These are phyloP conservation scores for Zizania palustris DNA, from an alignment of 202 grass and related monocot species.

Conservation along the genomic window DNA sequence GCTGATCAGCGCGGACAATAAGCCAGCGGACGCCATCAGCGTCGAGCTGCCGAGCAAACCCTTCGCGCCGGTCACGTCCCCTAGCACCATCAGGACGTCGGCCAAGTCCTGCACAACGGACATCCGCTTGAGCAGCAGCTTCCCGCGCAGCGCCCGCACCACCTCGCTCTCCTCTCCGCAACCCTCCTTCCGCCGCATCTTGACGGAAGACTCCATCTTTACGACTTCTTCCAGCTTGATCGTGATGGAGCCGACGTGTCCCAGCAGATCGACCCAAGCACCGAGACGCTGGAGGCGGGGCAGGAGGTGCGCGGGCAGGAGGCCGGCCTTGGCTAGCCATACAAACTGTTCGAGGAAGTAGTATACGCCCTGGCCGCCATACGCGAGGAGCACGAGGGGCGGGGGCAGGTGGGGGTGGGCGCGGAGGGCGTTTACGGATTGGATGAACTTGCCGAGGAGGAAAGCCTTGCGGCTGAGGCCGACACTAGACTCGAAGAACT, in stretches of 20 bases:
- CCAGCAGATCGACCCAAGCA: slow-evolving; percentile 67
- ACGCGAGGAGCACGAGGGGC: slow-evolving; percentile 56
- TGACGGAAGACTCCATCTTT: slow-evolving; percentile 55
- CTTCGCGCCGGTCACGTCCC: slow-evolving; percentile 68
- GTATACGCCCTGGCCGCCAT: slow-evolving; percentile 76
- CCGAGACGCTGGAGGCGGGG: slow-evolving; percentile 68
- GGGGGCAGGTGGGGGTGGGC: slow-evolving; percentile 40
- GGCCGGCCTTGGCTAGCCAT: slow-evolving; percentile 75
- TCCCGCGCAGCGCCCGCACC: slow-evolving; percentile 50
- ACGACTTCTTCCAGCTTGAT: slow-evolving; percentile 63
- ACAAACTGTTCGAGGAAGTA: slow-evolving; percentile 92
- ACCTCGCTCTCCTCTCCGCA: slow-evolving; percentile 50
- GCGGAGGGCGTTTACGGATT: slow-evolving; percentile 74
- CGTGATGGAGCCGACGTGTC: slow-evolving; percentile 64
- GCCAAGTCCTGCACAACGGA: slow-evolving; percentile 75
- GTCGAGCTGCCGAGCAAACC: slow-evolving; percentile 56
- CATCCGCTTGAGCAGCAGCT: slow-evolving; percentile 70
- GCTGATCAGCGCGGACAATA: slow-evolving; percentile 82
- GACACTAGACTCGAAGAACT: slow-evolving; percentile 80
- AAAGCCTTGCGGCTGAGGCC: slow-evolving; percentile 95
- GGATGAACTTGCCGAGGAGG: slow-evolving; percentile 92
- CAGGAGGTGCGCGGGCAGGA: slow-evolving; percentile 57
- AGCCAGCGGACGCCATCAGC: slow-evolving; percentile 67
- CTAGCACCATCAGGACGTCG: slow-evolving; percentile 76
- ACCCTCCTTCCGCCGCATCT: slow-evolving; percentile 13